phyloP scores from a whole-genome alignment of 495 filamentous ascomycete species.

The Aspergillus kassunensis region DNA sequence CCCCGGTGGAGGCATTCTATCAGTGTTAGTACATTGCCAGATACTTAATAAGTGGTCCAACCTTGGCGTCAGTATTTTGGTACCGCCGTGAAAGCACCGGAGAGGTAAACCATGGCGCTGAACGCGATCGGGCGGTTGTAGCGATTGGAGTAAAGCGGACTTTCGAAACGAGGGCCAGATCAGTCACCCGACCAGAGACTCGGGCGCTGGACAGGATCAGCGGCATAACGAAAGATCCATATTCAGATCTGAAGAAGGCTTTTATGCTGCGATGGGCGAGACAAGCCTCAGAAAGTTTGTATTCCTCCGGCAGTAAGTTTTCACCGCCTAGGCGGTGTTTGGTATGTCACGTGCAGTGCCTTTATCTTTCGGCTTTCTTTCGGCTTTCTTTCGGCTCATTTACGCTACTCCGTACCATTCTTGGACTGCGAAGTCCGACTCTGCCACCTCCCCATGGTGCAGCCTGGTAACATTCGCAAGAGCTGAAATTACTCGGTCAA shows the following conservation, averaged over 20 bases:
- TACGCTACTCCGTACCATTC: no score
- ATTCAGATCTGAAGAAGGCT: conserved; percentile 3
- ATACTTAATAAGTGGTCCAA: not conserved
- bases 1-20: conserved; percentile 4
- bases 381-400: no score
- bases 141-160: conserved; percentile 1
- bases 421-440: no score
- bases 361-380: no score
- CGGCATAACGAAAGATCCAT: conserved; percentile 20
- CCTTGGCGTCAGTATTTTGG: conserved; percentile 10
- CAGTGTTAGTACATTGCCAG: not conserved
- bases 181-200: conserved; percentile 18
- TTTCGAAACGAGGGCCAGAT: conserved; percentile 7
- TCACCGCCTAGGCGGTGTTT: no score
- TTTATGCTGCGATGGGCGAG: not conserved
- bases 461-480: no score
- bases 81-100: not conserved
- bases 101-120: not conserved
- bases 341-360: no score
- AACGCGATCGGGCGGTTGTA: not conserved
- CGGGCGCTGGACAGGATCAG: conserved; percentile 26
- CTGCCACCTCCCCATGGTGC: no score
- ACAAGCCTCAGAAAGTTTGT: no score
- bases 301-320: no score
- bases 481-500: no score